Evolutionary conservation across 108 stramenopile genomes (phyloP), one percentile per base, ranked within the genome.

Genomic region (Nannochloropsis granulata): DNA sequence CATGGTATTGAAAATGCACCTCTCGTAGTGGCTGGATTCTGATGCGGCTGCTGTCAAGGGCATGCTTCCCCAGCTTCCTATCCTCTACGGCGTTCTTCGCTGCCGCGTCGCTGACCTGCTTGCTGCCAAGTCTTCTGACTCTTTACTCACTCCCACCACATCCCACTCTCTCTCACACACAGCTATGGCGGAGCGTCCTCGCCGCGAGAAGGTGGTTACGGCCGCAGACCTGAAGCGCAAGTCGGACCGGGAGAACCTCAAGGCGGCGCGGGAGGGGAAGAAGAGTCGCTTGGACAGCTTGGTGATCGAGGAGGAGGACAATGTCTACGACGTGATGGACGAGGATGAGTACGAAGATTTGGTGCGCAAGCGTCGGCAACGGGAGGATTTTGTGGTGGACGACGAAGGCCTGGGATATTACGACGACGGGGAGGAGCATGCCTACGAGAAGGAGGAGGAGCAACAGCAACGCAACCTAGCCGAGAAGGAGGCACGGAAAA

Each of bases 361-460:
- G 43, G 97, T 97, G 16, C 91, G 94, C 24, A 85, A 93, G 78
- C 91, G 95, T 19, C 92, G 95, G n/a, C 91, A 95, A 82, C 92
- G 93, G 44, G 96, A 96, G 90, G 97, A 98, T 85, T 99, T 99
- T 88, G 97, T 99, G 10, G 97, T 99, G 23, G 97, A 99, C 89
- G 99, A 99, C 88, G 98, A 98, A 79, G 97, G 97, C 45, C 85
- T 98, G 23, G 97, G 97, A 24, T 99, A 99, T 90, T 90, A 93
- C 86, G 98, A 99, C 86, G 95, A 99, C 87, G 97, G 97, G 24
- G 97, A 98, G 91, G 97, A 98, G 88, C 93, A 92, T 79, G 83
- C 94, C 82, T 91, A 91, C n/a, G 93, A 92, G 79, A 89, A 90
- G 83, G 92, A 92, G 23, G 90, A 79, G 11, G 85, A 88, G 82